A percentile compares a stretch with the other conserved stretches of the same genome.
phyloP scores from a whole-genome alignment of 2,329 filamentous ascomycete genomes.

The Lasiodiplodia citricola region DNA sequence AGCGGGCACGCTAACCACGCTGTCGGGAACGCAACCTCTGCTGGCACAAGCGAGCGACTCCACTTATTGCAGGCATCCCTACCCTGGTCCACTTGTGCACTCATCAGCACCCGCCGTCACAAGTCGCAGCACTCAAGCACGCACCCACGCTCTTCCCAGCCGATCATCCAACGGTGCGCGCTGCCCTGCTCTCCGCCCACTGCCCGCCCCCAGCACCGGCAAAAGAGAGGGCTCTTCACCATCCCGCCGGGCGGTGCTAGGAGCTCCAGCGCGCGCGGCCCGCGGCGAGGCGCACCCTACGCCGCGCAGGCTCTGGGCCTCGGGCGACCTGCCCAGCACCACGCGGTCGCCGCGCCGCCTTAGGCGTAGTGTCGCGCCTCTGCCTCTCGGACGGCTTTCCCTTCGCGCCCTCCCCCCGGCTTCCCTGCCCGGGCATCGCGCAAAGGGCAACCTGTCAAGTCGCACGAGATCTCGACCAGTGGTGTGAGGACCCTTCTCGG shows the following conservation, averaged over 20 bases:
- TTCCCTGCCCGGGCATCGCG: slow-evolving; percentile 18
- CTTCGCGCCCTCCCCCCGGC: slow-evolving; percentile 5
- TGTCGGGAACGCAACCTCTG: slow-evolving; percentile 22
- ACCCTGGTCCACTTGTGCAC: slow-evolving; percentile 22
- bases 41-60: slow-evolving; percentile 24
- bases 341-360: slow-evolving; percentile 11
- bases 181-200: not conserved
- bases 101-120: slow-evolving; percentile 21
- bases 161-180: slow-evolving; percentile 22
- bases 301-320: slow-evolving; percentile 8
- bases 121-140: slow-evolving; percentile 14
- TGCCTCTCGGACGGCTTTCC: slow-evolving; percentile 15
- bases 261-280: slow-evolving; percentile 9
- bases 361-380: slow-evolving; percentile 16
- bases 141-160: slow-evolving; percentile 6
- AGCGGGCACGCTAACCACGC: slow-evolving; percentile 25
- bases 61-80: slow-evolving; percentile 23
- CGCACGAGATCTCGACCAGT: slow-evolving; percentile 20
- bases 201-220: not conserved
- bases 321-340: slow-evolving; percentile 10
- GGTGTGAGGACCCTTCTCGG: slow-evolving; percentile 13
- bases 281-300: not conserved
- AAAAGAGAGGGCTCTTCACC: not conserved
- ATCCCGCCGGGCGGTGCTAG: not conserved
- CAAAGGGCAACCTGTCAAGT: slow-evolving; percentile 3